A percentile compares a stretch with the other conserved stretches of the same genome.
phyloP scores from a whole-genome alignment of 2,329 filamentous ascomycete species.

The Arthrobotrys megalospora region DNA sequence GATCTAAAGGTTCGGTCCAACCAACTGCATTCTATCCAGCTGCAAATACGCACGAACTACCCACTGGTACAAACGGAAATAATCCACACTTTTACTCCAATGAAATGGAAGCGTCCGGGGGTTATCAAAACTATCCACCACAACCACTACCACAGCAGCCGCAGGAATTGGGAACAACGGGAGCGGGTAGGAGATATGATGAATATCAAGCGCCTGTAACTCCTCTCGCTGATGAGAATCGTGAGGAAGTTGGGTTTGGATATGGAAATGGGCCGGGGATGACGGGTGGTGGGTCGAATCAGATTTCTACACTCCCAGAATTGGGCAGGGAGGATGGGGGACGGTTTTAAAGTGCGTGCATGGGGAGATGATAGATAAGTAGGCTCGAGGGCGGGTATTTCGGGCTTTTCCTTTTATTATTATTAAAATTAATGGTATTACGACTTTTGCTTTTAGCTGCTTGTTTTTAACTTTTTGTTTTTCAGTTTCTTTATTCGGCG shows the following conservation, averaged over 20 bases:
- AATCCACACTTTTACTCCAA: slow-evolving; percentile 54
- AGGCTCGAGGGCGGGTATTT: background rate
- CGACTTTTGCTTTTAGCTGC: slow-evolving; percentile 5
- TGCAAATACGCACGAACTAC: slow-evolving; percentile 35
- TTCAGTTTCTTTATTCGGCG: too few relatives aligned
- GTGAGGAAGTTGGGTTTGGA: slow-evolving; percentile 56
- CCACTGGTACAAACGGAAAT: background rate
- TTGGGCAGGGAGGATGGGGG: slow-evolving; percentile 44
- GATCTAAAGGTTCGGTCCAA: slow-evolving; percentile 24
- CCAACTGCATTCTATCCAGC: slow-evolving; percentile 52
- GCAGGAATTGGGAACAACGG: slow-evolving; percentile 34
- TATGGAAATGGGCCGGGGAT: slow-evolving; percentile 53
- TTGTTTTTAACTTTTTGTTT: too few relatives aligned
- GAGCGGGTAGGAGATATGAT: background rate
- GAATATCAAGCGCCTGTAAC: slow-evolving; percentile 28
- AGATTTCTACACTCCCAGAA: slow-evolving; percentile 53
- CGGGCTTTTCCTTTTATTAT: background rate
- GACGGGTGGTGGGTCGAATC: slow-evolving; percentile 50
- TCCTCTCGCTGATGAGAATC: slow-evolving; percentile 21
- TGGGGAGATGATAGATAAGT: background rate
- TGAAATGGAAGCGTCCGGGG: slow-evolving; percentile 44
- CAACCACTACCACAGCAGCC: slow-evolving; percentile 9
- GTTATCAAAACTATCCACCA: slow-evolving; percentile 18
- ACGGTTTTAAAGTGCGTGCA: slow-evolving; percentile 41
- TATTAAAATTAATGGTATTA: background rate